Evolutionary conservation across 2,329 filamentous ascomycete species (phyloP), one percentile per base, ranked within the genome.

Genomic region (Dactylellina sp.): DNA sequence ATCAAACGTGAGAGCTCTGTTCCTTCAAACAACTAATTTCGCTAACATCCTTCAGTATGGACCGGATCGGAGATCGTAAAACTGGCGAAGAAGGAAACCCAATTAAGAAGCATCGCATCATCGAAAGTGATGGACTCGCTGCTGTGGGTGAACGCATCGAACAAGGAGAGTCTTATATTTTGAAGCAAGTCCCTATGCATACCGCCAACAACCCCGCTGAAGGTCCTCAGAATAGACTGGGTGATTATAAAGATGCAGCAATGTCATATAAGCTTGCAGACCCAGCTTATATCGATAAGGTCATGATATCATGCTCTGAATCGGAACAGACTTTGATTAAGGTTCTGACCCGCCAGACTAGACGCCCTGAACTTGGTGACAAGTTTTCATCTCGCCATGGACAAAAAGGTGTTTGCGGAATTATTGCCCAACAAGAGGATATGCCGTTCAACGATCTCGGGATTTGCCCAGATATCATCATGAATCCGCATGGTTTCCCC

Each of bases 401-500:
- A 18, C 95, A 99, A 80, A 99, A 99, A 82, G 95, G 95, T 83
- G 95, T 98, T 18, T 93, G 96, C 0, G 95, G 95, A 65, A 94
- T 98, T 78, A 97, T 99, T 70, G 93, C 94, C 16, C 91, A 97
- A 75, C 94, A 98, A 82, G 93, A 95, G 80, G 95, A 99, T 80
- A 91, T 99, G 88, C 95, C 95, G 0, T 99, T 99, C 83, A 91
- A 91, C 37, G 95, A 99, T 82, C 84, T 86, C 59, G 96, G 95
- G 1, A 88, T 99, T 77, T 90, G 89, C n/a, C 95, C 95, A 0
- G 95, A 99, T 82, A 97, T 99, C 77, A 99, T 99, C 87, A 99
- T 99, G 95, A 99, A 99, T 84, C 95, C 96, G 0, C 95, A 99
- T 83, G 95, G 95, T 89, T 99, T 99, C 86, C 95, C 95, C 0